phyloP scores from a whole-genome alignment of 2,329 filamentous ascomycete genomes.

The Aspergillus brunneoviolaceus region DNA sequence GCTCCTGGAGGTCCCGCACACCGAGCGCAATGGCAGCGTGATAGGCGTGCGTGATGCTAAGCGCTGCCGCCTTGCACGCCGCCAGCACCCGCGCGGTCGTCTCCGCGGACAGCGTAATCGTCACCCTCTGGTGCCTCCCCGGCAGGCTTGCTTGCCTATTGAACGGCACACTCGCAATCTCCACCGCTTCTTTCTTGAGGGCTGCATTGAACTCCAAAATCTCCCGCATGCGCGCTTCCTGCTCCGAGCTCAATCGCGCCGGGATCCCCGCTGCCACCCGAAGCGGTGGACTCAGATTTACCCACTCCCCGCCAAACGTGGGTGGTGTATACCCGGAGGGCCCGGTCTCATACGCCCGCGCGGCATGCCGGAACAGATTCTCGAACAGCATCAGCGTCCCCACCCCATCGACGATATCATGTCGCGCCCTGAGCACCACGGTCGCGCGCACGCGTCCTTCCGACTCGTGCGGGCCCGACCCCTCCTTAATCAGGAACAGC shows the following conservation, averaged over 20 bases:
- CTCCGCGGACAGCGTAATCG: constrained; percentile 14
- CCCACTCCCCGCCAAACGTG: constrained; percentile 20
- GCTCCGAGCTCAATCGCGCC: constrained; percentile 6
- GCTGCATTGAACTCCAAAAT: constrained; percentile 15
- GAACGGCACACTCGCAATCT: constrained; percentile 22
- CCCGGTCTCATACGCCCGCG: constrained; percentile 9
- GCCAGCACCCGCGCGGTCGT: constrained; percentile 16
- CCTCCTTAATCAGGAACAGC: constrained; percentile 21
- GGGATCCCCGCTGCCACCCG: constrained; percentile 23
- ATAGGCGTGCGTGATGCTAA: constrained; percentile 27
- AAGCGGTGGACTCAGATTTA: constrained; percentile 24
- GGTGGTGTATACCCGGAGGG: constrained; percentile 8
- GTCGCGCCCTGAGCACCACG: constrained; percentile 23
- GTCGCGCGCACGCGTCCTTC: constrained; percentile 8
- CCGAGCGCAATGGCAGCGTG: constrained; percentile 24
- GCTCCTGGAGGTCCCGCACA: constrained; percentile 20
- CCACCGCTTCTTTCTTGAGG: constrained; percentile 12
- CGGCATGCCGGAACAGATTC: constrained; percentile 20
- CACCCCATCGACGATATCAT: constrained; percentile 27
- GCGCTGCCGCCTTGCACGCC: constrained; percentile 13
- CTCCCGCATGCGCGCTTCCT: constrained; percentile 8
- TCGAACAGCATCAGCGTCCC: constrained; percentile 23
- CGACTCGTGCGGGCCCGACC: neutral
- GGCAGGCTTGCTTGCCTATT: constrained; percentile 9
- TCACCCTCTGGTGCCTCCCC: constrained; percentile 23